Conservation (phyloP, 2,329 filamentous ascomycete genomes). For the Aspergillus amoenus region DNA sequence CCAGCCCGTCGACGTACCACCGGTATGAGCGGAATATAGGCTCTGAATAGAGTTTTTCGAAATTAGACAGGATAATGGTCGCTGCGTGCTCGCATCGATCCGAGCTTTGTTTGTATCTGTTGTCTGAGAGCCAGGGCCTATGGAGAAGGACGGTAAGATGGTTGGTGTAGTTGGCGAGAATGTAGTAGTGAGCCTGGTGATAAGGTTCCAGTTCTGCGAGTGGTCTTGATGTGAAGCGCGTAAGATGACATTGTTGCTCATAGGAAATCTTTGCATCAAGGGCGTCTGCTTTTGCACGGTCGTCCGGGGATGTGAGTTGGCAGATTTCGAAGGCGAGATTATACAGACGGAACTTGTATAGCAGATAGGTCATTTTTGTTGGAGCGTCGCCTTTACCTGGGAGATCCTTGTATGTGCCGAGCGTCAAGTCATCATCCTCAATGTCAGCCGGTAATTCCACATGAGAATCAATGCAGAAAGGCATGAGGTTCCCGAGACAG, state of each 20-base stretch:
- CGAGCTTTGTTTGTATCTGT: background rate
- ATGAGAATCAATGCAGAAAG: conserved; percentile 16
- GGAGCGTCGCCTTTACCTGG: conserved; percentile 2
- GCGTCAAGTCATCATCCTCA: conserved; percentile 19
- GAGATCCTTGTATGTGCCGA: background rate
- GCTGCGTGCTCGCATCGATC: background rate
- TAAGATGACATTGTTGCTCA: conserved; percentile 8
- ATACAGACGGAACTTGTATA: conserved; percentile 30
- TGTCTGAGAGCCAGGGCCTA: conserved; percentile 12
- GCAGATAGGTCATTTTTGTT: conserved; percentile 32
- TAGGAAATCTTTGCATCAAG: conserved; percentile 5
- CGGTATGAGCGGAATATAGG: conserved; percentile 18
- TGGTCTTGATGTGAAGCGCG: conserved; percentile 14
- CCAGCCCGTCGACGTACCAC: conserved; percentile 27
- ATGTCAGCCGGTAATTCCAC: conserved; percentile 22
- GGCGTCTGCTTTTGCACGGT: conserved; percentile 11
- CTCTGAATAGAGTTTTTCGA: conserved; percentile 9
- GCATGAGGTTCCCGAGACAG: conserved; percentile 27
- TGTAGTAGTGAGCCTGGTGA: conserved; percentile 26
- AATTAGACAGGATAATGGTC: conserved; percentile 2
- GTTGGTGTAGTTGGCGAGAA: conserved; percentile 28
- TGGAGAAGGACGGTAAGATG: conserved; percentile 28
- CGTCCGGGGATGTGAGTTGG: conserved; percentile 9
- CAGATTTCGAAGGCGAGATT: conserved; percentile 26
- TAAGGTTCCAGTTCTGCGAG: conserved; percentile 9